Conservation (phyloP, 257 asterid genomes). For the Nicotiana undulata region DNA sequence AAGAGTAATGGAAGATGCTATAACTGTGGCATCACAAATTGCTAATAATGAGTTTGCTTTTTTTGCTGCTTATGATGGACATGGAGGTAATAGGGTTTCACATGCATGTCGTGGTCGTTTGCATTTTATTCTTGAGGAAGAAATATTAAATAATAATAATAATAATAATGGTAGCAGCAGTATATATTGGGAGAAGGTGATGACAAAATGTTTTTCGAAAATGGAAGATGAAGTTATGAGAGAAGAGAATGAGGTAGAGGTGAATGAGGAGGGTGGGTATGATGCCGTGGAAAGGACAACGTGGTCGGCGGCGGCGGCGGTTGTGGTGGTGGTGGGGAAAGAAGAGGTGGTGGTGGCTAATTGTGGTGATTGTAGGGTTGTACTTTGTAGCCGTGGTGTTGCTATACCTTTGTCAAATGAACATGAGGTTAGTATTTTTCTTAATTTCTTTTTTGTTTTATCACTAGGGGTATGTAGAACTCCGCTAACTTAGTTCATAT, state of each 20-base stretch:
- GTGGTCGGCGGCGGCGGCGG: conserved; percentile 56
- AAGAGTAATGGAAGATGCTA: conserved; percentile 54
- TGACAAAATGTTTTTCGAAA: conserved; percentile 26
- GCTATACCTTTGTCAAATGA: conserved; percentile 36
- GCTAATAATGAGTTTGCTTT: conserved; percentile 27
- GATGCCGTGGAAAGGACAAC: conserved; percentile 1
- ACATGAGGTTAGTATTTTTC: conserved; percentile 32
- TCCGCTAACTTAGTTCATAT: too few species aligned
- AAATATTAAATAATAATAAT: neutral
- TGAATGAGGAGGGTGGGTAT: neutral
- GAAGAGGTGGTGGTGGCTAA: conserved; percentile 56
- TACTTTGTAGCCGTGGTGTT: conserved; percentile 38
- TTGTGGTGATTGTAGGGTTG: conserved; percentile 67
- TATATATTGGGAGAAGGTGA: conserved; percentile 36
- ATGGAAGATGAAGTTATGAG: conserved; percentile 36
- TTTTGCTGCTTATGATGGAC: conserved; percentile 53
- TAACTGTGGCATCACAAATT: conserved; percentile 20
- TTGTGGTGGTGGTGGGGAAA: conserved; percentile 37
- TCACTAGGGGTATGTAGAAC: too few species aligned
- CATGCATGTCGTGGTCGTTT: conserved; percentile 34
- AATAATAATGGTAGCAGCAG: neutral
- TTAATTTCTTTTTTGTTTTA: too few species aligned
- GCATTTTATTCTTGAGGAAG: conserved; percentile 29
- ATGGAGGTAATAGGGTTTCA: conserved; percentile 40
- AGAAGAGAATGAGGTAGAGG: neutral